Percentiles rank a stretch among this genome's conserved stretches.
Evolutionary conservation across 768 basidiomycete genomes (phyloP).

Genomic region (Collybiopsis confluens): DNA sequence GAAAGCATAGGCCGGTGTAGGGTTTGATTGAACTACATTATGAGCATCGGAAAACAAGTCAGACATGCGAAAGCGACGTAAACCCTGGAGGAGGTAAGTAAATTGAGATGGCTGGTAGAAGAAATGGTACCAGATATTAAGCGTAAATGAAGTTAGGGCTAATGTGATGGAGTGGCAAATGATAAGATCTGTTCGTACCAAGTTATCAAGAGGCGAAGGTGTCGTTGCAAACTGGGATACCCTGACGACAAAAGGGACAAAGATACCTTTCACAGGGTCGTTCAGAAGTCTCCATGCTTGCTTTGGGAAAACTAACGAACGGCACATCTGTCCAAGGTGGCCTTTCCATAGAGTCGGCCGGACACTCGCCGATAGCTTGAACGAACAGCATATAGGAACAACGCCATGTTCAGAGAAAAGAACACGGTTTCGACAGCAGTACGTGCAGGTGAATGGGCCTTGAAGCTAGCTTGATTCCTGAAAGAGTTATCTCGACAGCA

Average conservation of each 20-base stretch:
- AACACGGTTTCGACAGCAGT: conserved; percentile 37
- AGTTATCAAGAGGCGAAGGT: not conserved
- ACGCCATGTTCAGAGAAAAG: conserved; percentile 40
- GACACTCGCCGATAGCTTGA: conserved; percentile 35
- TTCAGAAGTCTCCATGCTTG: conserved; percentile 38
- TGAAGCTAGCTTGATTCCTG: no score
- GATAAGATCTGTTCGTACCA: conserved; percentile 43
- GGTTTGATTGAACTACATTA: conserved; percentile 46
- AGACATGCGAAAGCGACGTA: conserved; percentile 33
- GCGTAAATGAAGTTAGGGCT: conserved; percentile 31
- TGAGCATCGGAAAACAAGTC: conserved; percentile 43
- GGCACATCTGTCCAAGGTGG: not conserved
- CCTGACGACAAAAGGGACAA: conserved; percentile 12
- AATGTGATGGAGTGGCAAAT: conserved; percentile 35
- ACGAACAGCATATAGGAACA: conserved; percentile 39
- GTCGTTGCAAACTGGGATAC: no score
- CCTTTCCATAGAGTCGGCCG: not conserved
- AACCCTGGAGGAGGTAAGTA: conserved; percentile 24
- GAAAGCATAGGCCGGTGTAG: conserved; percentile 32
- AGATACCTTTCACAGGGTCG: conserved; percentile 42
- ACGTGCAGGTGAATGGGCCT: conserved; percentile 27
- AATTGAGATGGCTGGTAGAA: not conserved
- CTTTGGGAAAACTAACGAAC: conserved; percentile 34
- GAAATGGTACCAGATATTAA: conserved; percentile 37
- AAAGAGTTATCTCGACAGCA: conserved; percentile 45